Evolutionary conservation across 495 filamentous ascomycete genomes (phyloP).

Genomic region (Talaromyces trachyspermus): DNA sequence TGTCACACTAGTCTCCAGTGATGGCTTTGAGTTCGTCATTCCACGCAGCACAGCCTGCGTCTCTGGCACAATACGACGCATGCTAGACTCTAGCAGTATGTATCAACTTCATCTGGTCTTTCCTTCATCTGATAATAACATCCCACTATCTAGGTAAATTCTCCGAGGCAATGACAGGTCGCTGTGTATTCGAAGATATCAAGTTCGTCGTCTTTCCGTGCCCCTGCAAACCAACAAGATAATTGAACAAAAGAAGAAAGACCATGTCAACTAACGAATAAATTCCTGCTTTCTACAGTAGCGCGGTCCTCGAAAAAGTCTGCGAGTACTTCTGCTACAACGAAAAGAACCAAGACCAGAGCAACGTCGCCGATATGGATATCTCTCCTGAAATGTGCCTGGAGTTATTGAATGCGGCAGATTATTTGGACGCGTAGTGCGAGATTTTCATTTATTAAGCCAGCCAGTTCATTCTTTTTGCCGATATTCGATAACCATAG

Average conservation of each 20-base stretch:
- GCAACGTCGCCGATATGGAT: slow-evolving; percentile 87
- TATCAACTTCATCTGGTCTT: slow-evolving; percentile 8
- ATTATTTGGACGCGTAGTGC: slow-evolving; percentile 59
- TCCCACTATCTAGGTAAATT: slow-evolving; percentile 52
- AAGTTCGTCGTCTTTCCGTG: slow-evolving; percentile 43
- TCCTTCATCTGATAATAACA: neutral
- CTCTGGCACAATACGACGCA: slow-evolving; percentile 71
- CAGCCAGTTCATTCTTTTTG: too few species aligned
- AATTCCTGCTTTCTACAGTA: slow-evolving; percentile 40
- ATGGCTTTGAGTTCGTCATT: slow-evolving; percentile 84
- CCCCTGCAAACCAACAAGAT: neutral
- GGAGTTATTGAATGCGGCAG: slow-evolving; percentile 74
- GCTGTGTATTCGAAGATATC: slow-evolving; percentile 63
- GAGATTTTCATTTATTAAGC: too few species aligned
- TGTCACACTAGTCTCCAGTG: slow-evolving; percentile 78
- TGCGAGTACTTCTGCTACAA: slow-evolving; percentile 89
- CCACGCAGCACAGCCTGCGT: slow-evolving; percentile 67
- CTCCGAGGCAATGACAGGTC: slow-evolving; percentile 56
- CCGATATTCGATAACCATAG: too few species aligned
- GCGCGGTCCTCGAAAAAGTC: slow-evolving; percentile 78
- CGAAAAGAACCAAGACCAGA: slow-evolving; percentile 66
- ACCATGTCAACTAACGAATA: neutral
- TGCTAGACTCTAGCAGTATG: slow-evolving; percentile 75
- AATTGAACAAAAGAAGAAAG: neutral
- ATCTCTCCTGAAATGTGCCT: slow-evolving; percentile 67